Base-by-base conservation (phyloP, 306 rosid species). In the Dryas octopetala region DNA sequence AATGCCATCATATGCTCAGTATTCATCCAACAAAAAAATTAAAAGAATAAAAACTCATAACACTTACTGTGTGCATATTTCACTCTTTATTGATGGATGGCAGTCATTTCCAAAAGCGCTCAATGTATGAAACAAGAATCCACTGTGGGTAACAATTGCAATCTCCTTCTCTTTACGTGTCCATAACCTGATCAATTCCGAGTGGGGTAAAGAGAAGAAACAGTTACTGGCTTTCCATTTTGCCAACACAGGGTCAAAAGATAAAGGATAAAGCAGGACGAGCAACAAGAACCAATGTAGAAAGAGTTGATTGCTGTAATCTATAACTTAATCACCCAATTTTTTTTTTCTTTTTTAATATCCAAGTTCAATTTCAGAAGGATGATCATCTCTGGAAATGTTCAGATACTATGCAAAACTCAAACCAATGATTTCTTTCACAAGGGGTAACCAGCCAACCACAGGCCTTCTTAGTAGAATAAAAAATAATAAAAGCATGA, bases 101-200 rank as follows among this genome's bases (percentile, higher is more conserved):
- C 97, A 90, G 50, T 87, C 97, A 80, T 89, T 86, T 82, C 97
- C 97, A 77, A 95, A 91, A 81, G 88, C 76, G 53, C 88, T 84
- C 46, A 95, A 75, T 28, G 88, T 71, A 69, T 95, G 92, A 78
- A 71, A 82, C 78, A 90, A 83, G 82, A 90, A 95, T 74, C 89
- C 93, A 53, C 97, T 81, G 86, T 95, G 99, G 73, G 79, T 65
- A 69, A 90, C 90, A 75, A 95, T 84, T 60, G 96, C 98, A 71
- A 95, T 95, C 83, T 95, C 93, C 66, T 89, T 87, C 85, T 95
- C 97, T 84, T 95, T 79, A 23, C 96, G 91, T 4, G 96, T 90
- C 98, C 97, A 95, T 83, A 95, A 71, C 99, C 99, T 95, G 88
- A 82, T 12, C 71, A 70, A 62, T 70, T 26, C 47, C 4, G 10